Evolutionary conservation across 176 grass and related monocot species (phyloP).

Genomic region (Musa acuminata): DNA sequence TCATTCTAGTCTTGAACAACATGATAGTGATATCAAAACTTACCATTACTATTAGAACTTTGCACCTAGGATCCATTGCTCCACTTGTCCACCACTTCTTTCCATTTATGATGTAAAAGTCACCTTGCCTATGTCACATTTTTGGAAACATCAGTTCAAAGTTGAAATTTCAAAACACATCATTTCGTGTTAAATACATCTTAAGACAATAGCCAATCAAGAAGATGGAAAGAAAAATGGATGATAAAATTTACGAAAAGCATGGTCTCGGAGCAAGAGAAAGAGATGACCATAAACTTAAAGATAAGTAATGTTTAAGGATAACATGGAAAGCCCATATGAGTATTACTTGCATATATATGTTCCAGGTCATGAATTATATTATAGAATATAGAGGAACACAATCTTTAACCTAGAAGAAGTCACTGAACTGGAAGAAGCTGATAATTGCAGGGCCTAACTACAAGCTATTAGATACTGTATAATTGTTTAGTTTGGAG

Average conservation of each 20-base stretch:
- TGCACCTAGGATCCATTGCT: constrained; percentile 93
- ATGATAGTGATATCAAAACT: not conserved
- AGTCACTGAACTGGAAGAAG: no score
- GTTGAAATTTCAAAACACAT: not conserved
- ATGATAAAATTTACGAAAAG: not conserved
- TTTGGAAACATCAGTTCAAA: not conserved
- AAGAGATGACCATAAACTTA: not conserved
- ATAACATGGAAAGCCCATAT: not conserved
- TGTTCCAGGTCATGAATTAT: not conserved
- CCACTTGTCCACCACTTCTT: constrained; percentile 97
- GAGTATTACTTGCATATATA: not conserved
- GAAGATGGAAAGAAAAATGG: not conserved
- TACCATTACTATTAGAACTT: constrained; percentile 95
- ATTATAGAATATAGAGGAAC: not conserved
- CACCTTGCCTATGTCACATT: constrained; percentile 48
- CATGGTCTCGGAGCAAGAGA: not conserved
- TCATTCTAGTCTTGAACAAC: not conserved
- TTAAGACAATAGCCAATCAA: not conserved
- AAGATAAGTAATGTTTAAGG: not conserved
- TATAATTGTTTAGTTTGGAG: no score
- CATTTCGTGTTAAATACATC: not conserved
- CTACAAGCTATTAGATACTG: no score
- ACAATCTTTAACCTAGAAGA: not conserved
- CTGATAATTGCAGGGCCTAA: no score
- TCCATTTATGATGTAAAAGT: constrained; percentile 88